Conservation (phyloP, 2,329 filamentous ascomycete species). For the Fusarium sp. region DNA sequence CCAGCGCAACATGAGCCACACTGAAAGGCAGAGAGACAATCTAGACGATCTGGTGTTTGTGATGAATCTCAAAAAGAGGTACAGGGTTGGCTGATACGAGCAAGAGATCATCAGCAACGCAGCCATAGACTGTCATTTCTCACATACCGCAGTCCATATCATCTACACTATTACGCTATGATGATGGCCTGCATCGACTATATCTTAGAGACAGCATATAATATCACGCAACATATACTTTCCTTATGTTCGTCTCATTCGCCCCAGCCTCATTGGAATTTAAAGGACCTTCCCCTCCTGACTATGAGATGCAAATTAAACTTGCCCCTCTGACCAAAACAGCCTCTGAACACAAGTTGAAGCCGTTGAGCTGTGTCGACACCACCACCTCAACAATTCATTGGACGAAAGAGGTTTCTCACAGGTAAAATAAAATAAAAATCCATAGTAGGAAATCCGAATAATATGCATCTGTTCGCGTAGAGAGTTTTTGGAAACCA, state of each 20-base stretch:
- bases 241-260: conserved; percentile 26
- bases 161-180: conserved; percentile 12
- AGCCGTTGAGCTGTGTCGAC: conserved; percentile 1
- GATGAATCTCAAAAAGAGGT: conserved; percentile 12
- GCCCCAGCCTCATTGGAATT: conserved; percentile 13
- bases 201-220: background rate
- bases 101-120: conserved; percentile 3
- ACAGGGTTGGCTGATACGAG: conserved; percentile 5
- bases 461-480: conserved; percentile 1
- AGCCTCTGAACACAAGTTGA: conserved; percentile 11
- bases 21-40: background rate
- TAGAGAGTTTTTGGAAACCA: conserved; percentile 8
- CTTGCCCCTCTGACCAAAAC: conserved; percentile 26
- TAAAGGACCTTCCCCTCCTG: conserved; percentile 16
- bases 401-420: background rate
- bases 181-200: background rate
- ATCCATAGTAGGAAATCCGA: background rate
- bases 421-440: background rate
- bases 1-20: background rate
- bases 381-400: conserved; percentile 9
- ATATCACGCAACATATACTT: conserved; percentile 2
- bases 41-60: conserved; percentile 14
- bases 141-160: background rate
- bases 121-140: conserved; percentile 17
- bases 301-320: conserved; percentile 33